phyloP scores from a whole-genome alignment of 2,329 filamentous ascomycete species.

The Ramichloridium luteum region DNA sequence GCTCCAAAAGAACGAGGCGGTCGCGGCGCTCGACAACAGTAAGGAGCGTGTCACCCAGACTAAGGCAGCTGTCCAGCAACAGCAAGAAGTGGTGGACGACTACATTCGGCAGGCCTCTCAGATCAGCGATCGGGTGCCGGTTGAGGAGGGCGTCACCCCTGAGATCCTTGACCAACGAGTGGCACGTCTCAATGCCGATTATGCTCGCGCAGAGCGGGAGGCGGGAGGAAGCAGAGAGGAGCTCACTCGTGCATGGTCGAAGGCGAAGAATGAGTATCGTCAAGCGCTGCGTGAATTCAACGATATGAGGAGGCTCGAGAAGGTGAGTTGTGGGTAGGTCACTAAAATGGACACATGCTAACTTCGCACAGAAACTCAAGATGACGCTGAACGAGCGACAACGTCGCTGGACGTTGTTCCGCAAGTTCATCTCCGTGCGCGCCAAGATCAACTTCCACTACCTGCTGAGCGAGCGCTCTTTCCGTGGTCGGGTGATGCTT shows the following conservation, averaged over 20 bases:
- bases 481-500: slow-evolving; percentile 67
- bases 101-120: slow-evolving; percentile 13
- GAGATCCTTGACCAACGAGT: slow-evolving; percentile 23
- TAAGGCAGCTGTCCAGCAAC: slow-evolving; percentile 19
- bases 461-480: slow-evolving; percentile 77
- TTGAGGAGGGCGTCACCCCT: slow-evolving; percentile 22
- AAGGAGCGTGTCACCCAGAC: slow-evolving; percentile 22
- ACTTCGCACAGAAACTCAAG: slow-evolving; percentile 35
- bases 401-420: slow-evolving; percentile 67
- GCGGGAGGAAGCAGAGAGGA: slow-evolving; percentile 23
- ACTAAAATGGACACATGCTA: slow-evolving; percentile 2
- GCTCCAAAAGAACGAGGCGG: slow-evolving; percentile 30
- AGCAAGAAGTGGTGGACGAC: slow-evolving; percentile 18
- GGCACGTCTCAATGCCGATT: slow-evolving; percentile 14
- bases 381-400: slow-evolving; percentile 56
- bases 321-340: slow-evolving; percentile 25
- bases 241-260: slow-evolving; percentile 14
- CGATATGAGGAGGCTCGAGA: slow-evolving; percentile 20
- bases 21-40: slow-evolving; percentile 17
- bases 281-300: slow-evolving; percentile 14
- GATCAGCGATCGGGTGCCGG: slow-evolving; percentile 17
- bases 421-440: slow-evolving; percentile 70
- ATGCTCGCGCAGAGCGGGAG: slow-evolving; percentile 14
- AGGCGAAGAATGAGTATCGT: slow-evolving; percentile 20
- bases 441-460: slow-evolving; percentile 80